These are phyloP conservation scores for Cladorrhinum sp. DNA, from an alignment of 2,329 filamentous ascomycete genomes.

Conservation along the genomic window DNA sequence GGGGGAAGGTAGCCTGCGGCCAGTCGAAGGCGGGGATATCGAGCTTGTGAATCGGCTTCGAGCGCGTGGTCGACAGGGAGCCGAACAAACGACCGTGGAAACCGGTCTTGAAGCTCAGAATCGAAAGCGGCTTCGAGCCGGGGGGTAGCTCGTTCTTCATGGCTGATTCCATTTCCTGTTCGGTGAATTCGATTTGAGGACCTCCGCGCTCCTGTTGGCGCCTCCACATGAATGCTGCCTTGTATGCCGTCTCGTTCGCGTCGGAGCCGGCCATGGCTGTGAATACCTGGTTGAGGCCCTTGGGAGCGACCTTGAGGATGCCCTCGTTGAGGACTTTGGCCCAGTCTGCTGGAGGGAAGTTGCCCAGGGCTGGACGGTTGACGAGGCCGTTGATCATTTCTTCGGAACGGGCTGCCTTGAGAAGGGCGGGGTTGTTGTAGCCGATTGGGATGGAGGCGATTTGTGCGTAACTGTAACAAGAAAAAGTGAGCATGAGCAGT, in stretches of 20 bases:
- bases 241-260: constrained; percentile 92
- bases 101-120: constrained; percentile 81
- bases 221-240: constrained; percentile 92
- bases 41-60: constrained; percentile 91
- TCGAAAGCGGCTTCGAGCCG: constrained; percentile 69
- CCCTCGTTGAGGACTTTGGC: constrained; percentile 73
- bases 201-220: constrained; percentile 79
- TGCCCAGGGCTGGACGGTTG: constrained; percentile 85
- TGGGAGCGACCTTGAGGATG: constrained; percentile 77
- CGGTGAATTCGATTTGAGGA: constrained; percentile 71
- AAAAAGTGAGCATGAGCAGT: not conserved
- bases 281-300: constrained; percentile 83
- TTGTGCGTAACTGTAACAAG: constrained; percentile 66
- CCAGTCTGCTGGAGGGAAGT: constrained; percentile 88
- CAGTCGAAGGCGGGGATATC: constrained; percentile 95
- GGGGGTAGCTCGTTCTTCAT: constrained; percentile 82
- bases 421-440: constrained; percentile 82
- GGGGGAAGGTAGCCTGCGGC: constrained; percentile 85
- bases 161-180: constrained; percentile 67
- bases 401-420: constrained; percentile 66
- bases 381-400: constrained; percentile 79
- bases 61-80: constrained; percentile 81
- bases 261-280: constrained; percentile 87
- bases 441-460: constrained; percentile 90
- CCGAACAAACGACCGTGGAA: constrained; percentile 93